These are phyloP conservation scores for Fusarium scirpi DNA, from an alignment of 2,329 filamentous ascomycete genomes.

Conservation along the genomic window DNA sequence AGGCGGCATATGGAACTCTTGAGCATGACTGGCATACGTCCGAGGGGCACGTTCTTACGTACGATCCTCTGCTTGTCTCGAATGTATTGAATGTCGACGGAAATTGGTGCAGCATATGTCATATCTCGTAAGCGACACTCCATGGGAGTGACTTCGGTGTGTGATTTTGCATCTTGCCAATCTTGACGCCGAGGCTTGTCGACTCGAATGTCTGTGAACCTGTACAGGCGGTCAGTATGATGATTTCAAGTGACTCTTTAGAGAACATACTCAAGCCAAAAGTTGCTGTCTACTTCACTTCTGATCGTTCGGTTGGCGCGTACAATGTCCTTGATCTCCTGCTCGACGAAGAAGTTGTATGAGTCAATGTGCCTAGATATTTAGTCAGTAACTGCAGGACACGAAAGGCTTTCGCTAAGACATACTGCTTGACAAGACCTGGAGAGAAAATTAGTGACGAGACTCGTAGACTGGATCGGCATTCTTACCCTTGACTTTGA, in stretches of 20 bases:
- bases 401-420: not conserved
- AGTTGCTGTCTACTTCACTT: constrained; percentile 92
- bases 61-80: constrained; percentile 82
- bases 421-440: constrained; percentile 87
- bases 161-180: constrained; percentile 75
- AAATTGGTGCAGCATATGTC: constrained; percentile 96
- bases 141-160: constrained; percentile 87
- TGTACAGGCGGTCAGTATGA: constrained; percentile 45
- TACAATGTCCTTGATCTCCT: constrained; percentile 97
- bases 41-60: constrained; percentile 82
- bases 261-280: constrained; percentile 79
- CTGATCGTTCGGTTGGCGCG: constrained; percentile 88
- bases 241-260: not conserved
- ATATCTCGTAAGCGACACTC: constrained; percentile 96
- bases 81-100: constrained; percentile 91
- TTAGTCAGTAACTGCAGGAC: constrained; percentile 25
- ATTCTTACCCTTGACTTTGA: constrained; percentile 86
- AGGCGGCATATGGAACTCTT: constrained; percentile 94
- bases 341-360: constrained; percentile 97
- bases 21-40: constrained; percentile 95
- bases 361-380: constrained; percentile 83
- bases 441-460: constrained; percentile 40
- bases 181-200: constrained; percentile 84
- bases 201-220: constrained; percentile 89
- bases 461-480: not conserved